These are phyloP conservation scores for Leucaena leucocephala DNA, from an alignment of 306 rosid genomes.

Conservation along the genomic window DNA sequence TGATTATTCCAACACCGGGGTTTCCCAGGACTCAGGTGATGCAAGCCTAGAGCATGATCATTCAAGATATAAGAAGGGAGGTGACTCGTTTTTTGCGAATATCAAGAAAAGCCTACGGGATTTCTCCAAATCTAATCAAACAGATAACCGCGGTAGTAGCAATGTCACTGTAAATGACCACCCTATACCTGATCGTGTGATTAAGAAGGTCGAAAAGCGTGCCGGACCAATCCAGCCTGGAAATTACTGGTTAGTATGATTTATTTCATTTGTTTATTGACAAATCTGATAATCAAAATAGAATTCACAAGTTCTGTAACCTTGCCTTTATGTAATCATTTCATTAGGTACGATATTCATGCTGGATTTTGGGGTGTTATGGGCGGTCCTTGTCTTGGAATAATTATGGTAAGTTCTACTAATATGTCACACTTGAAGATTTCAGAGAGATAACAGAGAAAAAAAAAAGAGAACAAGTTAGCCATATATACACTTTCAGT, in stretches of 20 bases:
- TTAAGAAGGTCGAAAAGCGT: slow-evolving; percentile 89
- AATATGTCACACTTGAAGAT: not conserved
- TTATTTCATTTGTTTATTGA: not conserved
- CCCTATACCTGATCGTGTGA: slow-evolving; percentile 56
- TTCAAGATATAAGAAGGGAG: slow-evolving; percentile 61
- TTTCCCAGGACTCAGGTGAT: slow-evolving; percentile 78
- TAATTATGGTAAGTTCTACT: slow-evolving; percentile 72
- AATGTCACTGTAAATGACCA: slow-evolving; percentile 75
- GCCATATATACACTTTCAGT: too few relatives aligned
- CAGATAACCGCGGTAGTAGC: slow-evolving; percentile 53
- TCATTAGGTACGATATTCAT: slow-evolving; percentile 77
- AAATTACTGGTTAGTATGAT: slow-evolving; percentile 75
- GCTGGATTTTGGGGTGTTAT: slow-evolving; percentile 99
- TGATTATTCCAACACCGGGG: slow-evolving; percentile 72
- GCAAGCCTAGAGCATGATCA: slow-evolving; percentile 65
- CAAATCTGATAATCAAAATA: not conserved
- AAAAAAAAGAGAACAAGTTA: not conserved
- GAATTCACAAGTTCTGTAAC: not conserved
- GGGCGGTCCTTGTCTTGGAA: slow-evolving; percentile 94
- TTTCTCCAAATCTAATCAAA: slow-evolving; percentile 59
- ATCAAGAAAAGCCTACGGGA: slow-evolving; percentile 82
- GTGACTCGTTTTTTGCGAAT: slow-evolving; percentile 76
- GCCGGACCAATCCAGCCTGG: slow-evolving; percentile 94
- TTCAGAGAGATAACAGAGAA: not conserved
- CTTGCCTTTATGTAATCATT: slow-evolving; percentile 29